phyloP scores from a whole-genome alignment of 1,284 basidiomycete species.

The Leccinum pallidistipes region DNA sequence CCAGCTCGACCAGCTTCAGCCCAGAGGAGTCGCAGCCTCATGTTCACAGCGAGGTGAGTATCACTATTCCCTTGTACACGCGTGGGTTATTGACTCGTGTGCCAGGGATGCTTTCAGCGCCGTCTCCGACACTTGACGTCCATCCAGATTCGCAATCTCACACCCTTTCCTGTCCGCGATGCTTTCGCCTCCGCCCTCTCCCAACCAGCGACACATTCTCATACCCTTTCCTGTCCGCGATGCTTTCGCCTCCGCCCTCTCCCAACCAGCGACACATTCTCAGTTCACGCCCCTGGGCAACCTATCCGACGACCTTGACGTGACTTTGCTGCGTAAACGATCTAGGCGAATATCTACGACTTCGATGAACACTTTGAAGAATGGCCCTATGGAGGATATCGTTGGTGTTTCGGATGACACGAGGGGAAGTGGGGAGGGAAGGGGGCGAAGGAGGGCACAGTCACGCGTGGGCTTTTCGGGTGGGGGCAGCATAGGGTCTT shows the following conservation, averaged over 20 bases:
- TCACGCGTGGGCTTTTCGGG: constrained; percentile 41
- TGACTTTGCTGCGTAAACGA: constrained; percentile 57
- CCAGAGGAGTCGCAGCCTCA: constrained; percentile 9
- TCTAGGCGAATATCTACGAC: constrained; percentile 60
- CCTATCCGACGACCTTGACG: constrained; percentile 68
- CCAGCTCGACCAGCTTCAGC: constrained; percentile 18
- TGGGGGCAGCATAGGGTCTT: constrained; percentile 27
- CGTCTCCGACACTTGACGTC: constrained; percentile 73
- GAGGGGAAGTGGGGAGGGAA: constrained; percentile 35
- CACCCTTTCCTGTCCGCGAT: constrained; percentile 78
- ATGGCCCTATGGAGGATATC: constrained; percentile 48
- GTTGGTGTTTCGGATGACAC: constrained; percentile 26
- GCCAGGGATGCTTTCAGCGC: constrained; percentile 44
- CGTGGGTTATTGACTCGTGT: not conserved
- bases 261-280: constrained; percentile 58
- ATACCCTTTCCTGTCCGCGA: constrained; percentile 78
- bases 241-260: constrained; percentile 68
- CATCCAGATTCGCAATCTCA: constrained; percentile 77
- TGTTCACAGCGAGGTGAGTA: constrained; percentile 19
- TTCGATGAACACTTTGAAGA: constrained; percentile 53
- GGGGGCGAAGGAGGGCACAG: constrained; percentile 40
- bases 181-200: constrained; percentile 69
- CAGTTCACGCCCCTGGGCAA: constrained; percentile 56
- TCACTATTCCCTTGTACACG: not conserved
- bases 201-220: constrained; percentile 59